These are phyloP conservation scores for Podospora comata DNA, from an alignment of 495 filamentous ascomycete species.

Conservation along the genomic window DNA sequence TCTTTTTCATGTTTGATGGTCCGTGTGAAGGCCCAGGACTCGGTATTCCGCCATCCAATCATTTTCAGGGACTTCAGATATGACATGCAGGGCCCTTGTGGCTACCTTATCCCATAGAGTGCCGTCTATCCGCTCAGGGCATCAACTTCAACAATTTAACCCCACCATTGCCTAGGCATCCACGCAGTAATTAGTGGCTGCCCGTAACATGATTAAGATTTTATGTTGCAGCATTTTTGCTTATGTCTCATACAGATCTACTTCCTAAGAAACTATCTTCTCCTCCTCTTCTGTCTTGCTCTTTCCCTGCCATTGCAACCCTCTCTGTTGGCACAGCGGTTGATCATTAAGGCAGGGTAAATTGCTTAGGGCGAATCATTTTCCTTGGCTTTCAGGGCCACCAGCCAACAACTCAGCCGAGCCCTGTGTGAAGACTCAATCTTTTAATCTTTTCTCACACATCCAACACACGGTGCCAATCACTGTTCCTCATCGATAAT, in stretches of 20 bases:
- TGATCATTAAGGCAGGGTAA: neutral
- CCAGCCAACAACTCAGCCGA: neutral
- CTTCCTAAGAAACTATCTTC: neutral
- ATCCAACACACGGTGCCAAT: neutral
- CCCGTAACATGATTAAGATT: neutral
- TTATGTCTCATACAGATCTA: neutral
- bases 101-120: neutral
- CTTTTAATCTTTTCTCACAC: neutral
- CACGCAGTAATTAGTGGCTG: neutral
- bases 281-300: neutral
- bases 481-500: slow-evolving; percentile 28
- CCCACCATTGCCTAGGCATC: neutral
- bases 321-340: neutral
- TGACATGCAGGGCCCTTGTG: neutral
- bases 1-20: neutral
- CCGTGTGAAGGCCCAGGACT: neutral
- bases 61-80: neutral
- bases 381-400: slow-evolving; percentile 3
- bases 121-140: neutral
- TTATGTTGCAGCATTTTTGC: neutral
- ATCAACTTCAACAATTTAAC: neutral
- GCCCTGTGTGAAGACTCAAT: neutral
- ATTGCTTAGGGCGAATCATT: neutral
- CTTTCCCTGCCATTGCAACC: neutral
- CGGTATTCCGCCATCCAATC: no score